Conservation (phyloP, 2,329 filamentous ascomycete genomes). For the Chaetomium olivaceum region DNA sequence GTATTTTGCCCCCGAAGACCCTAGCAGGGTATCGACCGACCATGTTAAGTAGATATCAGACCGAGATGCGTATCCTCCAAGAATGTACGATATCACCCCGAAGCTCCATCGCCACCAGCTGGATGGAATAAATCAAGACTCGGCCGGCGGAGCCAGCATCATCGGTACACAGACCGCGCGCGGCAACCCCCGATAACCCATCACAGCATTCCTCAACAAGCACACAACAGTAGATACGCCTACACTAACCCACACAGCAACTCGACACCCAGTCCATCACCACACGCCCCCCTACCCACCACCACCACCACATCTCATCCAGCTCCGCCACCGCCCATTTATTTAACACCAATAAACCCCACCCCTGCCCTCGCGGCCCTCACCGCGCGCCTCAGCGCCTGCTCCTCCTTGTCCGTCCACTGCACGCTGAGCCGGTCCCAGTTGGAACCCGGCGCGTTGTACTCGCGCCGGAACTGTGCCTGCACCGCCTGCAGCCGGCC, state of each 20-base stretch:
- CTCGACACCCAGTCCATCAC: not conserved
- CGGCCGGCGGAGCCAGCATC: not conserved
- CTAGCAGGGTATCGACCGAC: too few species aligned
- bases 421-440: slow-evolving; percentile 67
- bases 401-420: slow-evolving; percentile 68
- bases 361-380: slow-evolving; percentile 61
- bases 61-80: not conserved
- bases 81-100: not conserved
- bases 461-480: slow-evolving; percentile 62
- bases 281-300: not conserved
- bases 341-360: slow-evolving; percentile 67
- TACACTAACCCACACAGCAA: not conserved
- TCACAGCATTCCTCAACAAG: not conserved
- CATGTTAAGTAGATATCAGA: not conserved
- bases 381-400: slow-evolving; percentile 60
- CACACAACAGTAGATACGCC: not conserved
- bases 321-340: slow-evolving; percentile 24
- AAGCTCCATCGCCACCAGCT: not conserved
- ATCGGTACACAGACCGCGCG: not conserved
- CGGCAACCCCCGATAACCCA: not conserved
- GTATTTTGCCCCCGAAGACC: not conserved
- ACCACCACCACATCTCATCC: not conserved
- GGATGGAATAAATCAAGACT: not conserved
- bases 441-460: slow-evolving; percentile 61
- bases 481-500: slow-evolving; percentile 61